These are phyloP conservation scores for Vitellaria paradoxa DNA, from an alignment of 179 eudicot species.

Conservation along the genomic window DNA sequence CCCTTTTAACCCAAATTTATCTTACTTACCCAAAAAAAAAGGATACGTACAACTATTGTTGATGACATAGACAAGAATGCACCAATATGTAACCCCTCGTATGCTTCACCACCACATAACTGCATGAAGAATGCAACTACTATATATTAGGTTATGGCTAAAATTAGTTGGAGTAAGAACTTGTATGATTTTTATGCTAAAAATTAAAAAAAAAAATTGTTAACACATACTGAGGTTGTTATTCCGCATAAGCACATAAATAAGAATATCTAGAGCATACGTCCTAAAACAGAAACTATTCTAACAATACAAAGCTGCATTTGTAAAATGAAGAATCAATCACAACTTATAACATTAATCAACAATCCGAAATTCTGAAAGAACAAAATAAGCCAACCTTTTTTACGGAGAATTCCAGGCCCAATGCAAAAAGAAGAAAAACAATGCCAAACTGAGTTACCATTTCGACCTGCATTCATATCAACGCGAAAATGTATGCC, in stretches of 20 bases:
- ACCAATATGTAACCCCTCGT: conserved; percentile 89
- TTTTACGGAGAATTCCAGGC: conserved; percentile 76
- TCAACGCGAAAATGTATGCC: neutral
- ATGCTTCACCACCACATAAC: conserved; percentile 82
- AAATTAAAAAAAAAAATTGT: neutral
- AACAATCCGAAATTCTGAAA: conserved; percentile 34
- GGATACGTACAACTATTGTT: conserved; percentile 72
- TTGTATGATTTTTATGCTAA: neutral
- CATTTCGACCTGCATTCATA: conserved; percentile 65
- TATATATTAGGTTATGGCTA: conserved; percentile 9
- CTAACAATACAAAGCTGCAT: conserved; percentile 80
- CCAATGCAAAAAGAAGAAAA: conserved; percentile 88
- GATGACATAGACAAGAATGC: conserved; percentile 93
- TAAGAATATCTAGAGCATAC: conserved; percentile 70
- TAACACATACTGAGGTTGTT: conserved; percentile 67
- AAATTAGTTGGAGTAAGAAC: neutral
- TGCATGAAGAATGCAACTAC: conserved; percentile 31
- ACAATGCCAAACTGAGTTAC: conserved; percentile 93
- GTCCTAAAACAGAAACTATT: conserved; percentile 81
- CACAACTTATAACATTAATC: conserved; percentile 51
- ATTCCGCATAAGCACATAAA: conserved; percentile 83
- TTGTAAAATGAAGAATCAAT: neutral
- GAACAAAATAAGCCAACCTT: conserved; percentile 42
- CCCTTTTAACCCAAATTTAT: too few species aligned
- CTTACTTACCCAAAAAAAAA: too few species aligned